phyloP scores from a whole-genome alignment of 108 stramenopile species.

The Hondaea fermentalgiana region DNA sequence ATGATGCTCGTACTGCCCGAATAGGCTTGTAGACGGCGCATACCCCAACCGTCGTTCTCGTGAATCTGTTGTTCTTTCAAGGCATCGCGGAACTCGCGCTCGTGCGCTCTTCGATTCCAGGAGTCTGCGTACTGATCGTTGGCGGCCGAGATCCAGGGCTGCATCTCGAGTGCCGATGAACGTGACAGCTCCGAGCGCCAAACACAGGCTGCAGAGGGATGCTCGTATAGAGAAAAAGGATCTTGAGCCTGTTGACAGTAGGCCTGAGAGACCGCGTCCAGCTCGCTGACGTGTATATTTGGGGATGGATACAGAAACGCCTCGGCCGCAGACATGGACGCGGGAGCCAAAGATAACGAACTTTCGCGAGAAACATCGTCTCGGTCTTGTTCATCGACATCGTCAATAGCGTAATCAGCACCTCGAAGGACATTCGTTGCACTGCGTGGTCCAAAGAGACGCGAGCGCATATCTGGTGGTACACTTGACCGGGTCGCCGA shows the following conservation, averaged over 20 bases:
- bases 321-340: neutral
- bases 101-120: neutral
- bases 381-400: neutral
- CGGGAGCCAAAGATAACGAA: neutral
- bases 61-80: neutral
- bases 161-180: neutral
- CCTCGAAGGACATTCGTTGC: neutral
- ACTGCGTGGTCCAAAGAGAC: neutral
- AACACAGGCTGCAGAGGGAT: neutral
- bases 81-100: neutral
- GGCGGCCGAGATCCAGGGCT: neutral
- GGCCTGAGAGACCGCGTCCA: neutral
- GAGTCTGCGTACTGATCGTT: neutral
- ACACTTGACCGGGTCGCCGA: neutral
- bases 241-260: neutral
- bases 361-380: neutral
- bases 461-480: neutral
- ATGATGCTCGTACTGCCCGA: neutral
- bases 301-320: neutral
- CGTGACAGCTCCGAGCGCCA: neutral
- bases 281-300: neutral
- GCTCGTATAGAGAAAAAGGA: neutral
- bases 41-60: slow-evolving; percentile 9
- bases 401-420: neutral
- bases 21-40: neutral